Conservation (phyloP, 2,329 filamentous ascomycete species). For the Epicoccum nigrum region DNA sequence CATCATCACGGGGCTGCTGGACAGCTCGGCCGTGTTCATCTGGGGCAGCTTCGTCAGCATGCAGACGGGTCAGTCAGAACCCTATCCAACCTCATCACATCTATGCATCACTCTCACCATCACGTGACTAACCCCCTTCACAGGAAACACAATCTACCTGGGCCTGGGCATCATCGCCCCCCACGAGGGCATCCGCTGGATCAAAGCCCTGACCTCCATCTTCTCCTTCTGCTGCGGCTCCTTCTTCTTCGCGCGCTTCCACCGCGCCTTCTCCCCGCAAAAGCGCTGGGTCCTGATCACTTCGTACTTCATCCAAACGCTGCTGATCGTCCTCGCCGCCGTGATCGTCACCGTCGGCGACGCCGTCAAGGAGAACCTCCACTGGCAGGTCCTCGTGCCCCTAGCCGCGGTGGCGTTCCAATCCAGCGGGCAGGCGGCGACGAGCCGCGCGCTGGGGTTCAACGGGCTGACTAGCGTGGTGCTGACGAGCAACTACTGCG, state of each 20-base stretch:
- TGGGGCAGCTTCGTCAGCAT: constrained; percentile 84
- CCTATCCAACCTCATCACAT: too few species aligned
- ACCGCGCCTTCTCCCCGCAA: constrained; percentile 66
- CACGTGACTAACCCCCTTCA: constrained; percentile 2
- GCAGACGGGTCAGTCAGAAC: constrained; percentile 72
- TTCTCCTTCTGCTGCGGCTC: constrained; percentile 74
- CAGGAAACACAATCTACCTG: constrained; percentile 77
- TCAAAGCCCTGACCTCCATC: constrained; percentile 75
- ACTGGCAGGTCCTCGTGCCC: constrained; percentile 64
- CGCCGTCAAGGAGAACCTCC: constrained; percentile 48
- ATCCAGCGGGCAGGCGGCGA: constrained; percentile 78
- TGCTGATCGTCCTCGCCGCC: constrained; percentile 51
- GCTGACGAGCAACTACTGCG: constrained; percentile 81
- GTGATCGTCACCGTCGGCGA: constrained; percentile 52
- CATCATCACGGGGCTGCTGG: constrained; percentile 76
- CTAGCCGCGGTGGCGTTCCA: constrained; percentile 76
- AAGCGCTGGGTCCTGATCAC: constrained; percentile 68
- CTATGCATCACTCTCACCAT: too few species aligned
- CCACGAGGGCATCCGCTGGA: constrained; percentile 62
- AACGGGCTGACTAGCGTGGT: constrained; percentile 78
- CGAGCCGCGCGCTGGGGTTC: constrained; percentile 71
- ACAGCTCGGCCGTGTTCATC: constrained; percentile 76
- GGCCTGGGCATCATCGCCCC: constrained; percentile 73
- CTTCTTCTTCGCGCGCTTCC: constrained; percentile 72
- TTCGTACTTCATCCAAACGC: constrained; percentile 50